These are phyloP conservation scores for Silene uniflora DNA, from an alignment of 148 eudicot genomes.

Conservation along the genomic window DNA sequence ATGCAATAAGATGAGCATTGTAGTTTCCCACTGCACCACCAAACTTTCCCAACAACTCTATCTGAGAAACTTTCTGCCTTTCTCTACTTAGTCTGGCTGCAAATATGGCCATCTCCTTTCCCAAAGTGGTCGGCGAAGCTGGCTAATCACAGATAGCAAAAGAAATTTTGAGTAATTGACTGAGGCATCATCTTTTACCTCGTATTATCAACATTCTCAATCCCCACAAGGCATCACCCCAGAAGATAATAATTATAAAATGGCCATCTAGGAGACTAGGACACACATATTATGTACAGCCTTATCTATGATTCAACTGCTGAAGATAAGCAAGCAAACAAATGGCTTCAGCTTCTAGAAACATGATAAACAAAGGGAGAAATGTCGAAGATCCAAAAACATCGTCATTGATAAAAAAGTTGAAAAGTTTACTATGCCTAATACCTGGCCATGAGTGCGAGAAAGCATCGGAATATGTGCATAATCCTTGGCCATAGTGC, in stretches of 20 bases:
- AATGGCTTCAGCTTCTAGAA: too few species aligned
- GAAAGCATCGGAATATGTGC: slow-evolving; percentile 82
- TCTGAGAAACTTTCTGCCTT: slow-evolving; percentile 46
- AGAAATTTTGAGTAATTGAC: slow-evolving; percentile 4
- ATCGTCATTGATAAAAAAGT: neutral
- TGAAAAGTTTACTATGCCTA: neutral
- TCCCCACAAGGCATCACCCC: too few species aligned
- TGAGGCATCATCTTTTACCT: neutral
- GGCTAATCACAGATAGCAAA: slow-evolving; percentile 42
- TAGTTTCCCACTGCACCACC: slow-evolving; percentile 97
- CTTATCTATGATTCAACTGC: neutral
- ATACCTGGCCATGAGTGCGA: slow-evolving; percentile 98
- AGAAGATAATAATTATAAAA: too few species aligned
- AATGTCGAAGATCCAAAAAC: neutral
- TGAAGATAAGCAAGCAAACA: neutral
- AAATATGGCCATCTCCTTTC: slow-evolving; percentile 85
- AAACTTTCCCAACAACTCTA: slow-evolving; percentile 81
- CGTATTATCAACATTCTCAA: neutral
- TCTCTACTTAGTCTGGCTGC: slow-evolving; percentile 72
- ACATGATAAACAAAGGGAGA: too few species aligned
- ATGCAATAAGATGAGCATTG: slow-evolving; percentile 87
- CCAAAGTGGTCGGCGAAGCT: slow-evolving; percentile 93
- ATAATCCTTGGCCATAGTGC: slow-evolving; percentile 56
- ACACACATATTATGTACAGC: neutral
- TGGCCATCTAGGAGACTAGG: neutral